These are phyloP conservation scores for Xylariaceae sp. DNA, from an alignment of 2,329 filamentous ascomycete species.

Conservation along the genomic window DNA sequence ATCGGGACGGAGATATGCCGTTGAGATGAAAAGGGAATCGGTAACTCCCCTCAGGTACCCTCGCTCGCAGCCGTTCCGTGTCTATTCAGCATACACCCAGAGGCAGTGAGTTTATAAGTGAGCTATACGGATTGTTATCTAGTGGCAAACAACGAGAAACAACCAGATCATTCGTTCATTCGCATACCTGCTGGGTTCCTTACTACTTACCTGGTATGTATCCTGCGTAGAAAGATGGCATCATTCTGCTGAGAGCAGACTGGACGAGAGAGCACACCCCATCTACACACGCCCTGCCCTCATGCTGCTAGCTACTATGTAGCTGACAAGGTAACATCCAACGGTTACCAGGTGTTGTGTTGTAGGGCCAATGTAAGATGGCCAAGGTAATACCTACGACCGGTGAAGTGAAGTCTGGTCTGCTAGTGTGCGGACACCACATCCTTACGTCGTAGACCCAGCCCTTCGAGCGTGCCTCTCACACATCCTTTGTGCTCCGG, in stretches of 20 bases:
- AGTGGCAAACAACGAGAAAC: too few species aligned
- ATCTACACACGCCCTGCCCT: constrained; percentile 4
- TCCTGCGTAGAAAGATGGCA: too few species aligned
- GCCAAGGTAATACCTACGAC: neutral
- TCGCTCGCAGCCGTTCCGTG: neutral
- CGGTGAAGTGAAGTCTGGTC: neutral
- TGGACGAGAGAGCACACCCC: neutral
- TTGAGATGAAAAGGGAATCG: neutral
- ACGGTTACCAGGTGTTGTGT: constrained; percentile 1
- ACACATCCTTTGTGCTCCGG: neutral
- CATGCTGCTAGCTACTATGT: neutral
- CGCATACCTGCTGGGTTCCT: too few species aligned
- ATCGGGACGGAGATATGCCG: neutral
- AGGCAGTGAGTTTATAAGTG: neutral
- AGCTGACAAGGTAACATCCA: constrained; percentile 4
- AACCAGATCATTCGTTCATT: too few species aligned
- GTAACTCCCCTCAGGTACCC: neutral
- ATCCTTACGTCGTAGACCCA: neutral
- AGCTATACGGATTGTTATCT: too few species aligned
- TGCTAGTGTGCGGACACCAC: neutral
- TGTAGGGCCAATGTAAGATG: constrained; percentile 1
- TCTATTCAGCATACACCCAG: neutral
- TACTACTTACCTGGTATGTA: too few species aligned
- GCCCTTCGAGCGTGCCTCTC: neutral
- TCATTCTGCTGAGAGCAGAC: neutral